These are phyloP conservation scores for Citrus unshiu DNA, from an alignment of 345 rosid genomes.

Conservation along the genomic window DNA sequence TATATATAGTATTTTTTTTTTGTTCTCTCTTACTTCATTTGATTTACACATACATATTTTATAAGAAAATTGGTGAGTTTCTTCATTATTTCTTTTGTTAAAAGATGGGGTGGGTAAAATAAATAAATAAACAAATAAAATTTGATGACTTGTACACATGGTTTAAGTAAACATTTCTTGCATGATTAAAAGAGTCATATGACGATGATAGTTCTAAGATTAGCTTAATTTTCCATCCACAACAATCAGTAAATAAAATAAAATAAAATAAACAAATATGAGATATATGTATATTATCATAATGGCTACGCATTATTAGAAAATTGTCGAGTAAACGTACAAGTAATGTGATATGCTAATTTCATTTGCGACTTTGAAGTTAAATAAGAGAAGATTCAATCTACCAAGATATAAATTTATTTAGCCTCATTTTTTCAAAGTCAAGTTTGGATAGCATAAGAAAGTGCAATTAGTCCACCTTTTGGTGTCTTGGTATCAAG, in stretches of 20 bases:
- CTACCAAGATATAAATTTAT: neutral
- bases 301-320: too few species aligned
- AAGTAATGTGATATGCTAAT: too few species aligned
- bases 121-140: too few species aligned
- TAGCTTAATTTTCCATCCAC: neutral
- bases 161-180: slow-evolving; percentile 26
- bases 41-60: neutral
- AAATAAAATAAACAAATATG: too few species aligned
- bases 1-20: neutral
- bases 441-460: neutral
- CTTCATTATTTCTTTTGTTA: too few species aligned
- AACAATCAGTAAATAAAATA: too few species aligned
- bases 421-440: neutral
- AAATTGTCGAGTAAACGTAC: too few species aligned
- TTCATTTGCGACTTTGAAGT: neutral
- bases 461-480: neutral
- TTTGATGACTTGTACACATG: slow-evolving; percentile 17
- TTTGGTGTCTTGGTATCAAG: neutral
- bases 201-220: neutral
- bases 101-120: too few species aligned
- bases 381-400: neutral
- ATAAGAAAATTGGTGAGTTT: too few species aligned
- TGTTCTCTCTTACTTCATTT: neutral
- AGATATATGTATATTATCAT: too few species aligned
- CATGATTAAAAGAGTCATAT: slow-evolving; percentile 15